Conservation (phyloP, 1,139 yeast genomes). For the Debaryomyces psychrophilus region DNA sequence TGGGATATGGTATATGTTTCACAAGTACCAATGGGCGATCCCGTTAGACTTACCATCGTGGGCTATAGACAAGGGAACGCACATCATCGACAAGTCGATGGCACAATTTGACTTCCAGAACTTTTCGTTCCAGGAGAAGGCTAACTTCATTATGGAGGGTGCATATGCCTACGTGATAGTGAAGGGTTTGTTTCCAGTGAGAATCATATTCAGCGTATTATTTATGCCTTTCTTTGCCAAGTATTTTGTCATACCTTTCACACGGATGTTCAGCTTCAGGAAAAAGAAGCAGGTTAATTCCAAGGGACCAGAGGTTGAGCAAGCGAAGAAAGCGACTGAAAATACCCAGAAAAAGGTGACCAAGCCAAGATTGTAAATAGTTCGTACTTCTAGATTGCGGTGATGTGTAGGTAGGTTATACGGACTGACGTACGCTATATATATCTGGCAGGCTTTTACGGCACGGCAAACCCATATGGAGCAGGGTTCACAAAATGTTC, state of each 20-base stretch:
- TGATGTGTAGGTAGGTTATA: background rate
- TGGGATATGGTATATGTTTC: constrained; percentile 74
- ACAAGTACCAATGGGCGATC: constrained; percentile 47
- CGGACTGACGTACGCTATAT: no score
- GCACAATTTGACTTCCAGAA: constrained; percentile 35
- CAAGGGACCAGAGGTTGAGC: constrained; percentile 10
- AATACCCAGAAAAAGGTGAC: constrained; percentile 26
- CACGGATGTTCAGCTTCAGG: constrained; percentile 32
- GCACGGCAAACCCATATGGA: background rate
- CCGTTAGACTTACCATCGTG: constrained; percentile 67
- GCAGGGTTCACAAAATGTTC: background rate
- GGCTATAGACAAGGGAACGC: constrained; percentile 64
- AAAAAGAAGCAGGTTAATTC: constrained; percentile 15
- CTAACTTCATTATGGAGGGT: constrained; percentile 72
- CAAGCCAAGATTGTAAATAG: constrained; percentile 35
- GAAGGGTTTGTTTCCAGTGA: constrained; percentile 61
- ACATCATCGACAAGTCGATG: constrained; percentile 54
- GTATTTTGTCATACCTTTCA: constrained; percentile 58
- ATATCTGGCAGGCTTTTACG: no score
- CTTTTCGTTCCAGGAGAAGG: constrained; percentile 53
- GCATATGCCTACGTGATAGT: constrained; percentile 85
- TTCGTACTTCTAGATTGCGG: no score
- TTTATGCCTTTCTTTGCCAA: constrained; percentile 72
- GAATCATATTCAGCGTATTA: constrained; percentile 58
- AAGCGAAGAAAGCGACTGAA: constrained; percentile 13